These are phyloP conservation scores for Paratinospora sagittata DNA, from an alignment of 164 flowering plant species.

Conservation along the genomic window DNA sequence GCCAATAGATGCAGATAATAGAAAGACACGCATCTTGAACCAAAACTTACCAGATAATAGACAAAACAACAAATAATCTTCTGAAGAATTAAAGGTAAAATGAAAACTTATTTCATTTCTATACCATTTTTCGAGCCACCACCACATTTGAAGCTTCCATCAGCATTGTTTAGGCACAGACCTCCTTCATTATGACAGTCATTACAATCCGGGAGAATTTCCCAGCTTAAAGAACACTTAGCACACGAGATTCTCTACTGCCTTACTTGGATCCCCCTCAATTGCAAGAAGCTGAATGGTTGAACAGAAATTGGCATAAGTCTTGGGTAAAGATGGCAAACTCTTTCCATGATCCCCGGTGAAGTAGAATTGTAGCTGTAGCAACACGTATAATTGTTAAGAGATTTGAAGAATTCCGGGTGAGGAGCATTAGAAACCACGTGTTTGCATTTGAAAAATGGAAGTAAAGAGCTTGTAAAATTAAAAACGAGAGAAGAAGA, in stretches of 20 bases:
- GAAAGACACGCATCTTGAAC: background rate
- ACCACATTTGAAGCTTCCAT: background rate
- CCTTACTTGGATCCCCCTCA: background rate
- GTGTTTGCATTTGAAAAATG: slow-evolving; percentile 10
- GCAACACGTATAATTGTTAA: background rate
- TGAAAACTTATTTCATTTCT: background rate
- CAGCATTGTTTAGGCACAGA: background rate
- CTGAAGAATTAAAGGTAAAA: background rate
- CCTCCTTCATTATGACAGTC: background rate
- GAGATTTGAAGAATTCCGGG: background rate
- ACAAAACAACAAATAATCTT: background rate
- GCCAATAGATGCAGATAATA: no score
- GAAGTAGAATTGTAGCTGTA: background rate
- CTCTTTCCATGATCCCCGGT: background rate
- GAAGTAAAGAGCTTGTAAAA: background rate
- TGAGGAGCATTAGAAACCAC: background rate
- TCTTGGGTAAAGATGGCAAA: background rate
- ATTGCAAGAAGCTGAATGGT: background rate
- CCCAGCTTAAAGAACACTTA: background rate
- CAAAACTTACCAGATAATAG: background rate
- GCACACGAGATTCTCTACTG: background rate
- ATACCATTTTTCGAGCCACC: background rate
- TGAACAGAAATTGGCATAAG: background rate
- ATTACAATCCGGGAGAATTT: background rate
- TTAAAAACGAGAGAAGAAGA: background rate